Evolutionary conservation across 2,329 filamentous ascomycete species (phyloP).

Genomic region (Fusarium chaquense): DNA sequence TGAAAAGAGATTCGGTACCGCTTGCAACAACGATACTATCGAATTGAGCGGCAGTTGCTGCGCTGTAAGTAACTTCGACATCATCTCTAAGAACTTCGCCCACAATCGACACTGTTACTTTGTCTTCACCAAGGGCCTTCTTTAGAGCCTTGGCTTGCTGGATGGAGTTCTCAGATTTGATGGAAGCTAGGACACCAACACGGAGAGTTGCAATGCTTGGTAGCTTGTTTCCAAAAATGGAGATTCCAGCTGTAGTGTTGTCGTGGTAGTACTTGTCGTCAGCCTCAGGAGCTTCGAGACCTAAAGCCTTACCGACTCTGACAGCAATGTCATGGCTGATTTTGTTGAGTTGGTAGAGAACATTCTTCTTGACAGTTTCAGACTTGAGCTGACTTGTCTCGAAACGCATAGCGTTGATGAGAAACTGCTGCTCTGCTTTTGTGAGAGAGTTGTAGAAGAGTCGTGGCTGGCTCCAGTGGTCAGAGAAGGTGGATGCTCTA

Average conservation of each 20-base stretch:
- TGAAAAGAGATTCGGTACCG: constrained; percentile 67
- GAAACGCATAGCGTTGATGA: constrained; percentile 80
- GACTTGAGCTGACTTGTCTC: constrained; percentile 73
- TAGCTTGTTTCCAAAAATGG: constrained; percentile 69
- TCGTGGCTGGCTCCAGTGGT: constrained; percentile 78
- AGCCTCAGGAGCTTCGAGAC: constrained; percentile 66
- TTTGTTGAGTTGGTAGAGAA: constrained; percentile 75
- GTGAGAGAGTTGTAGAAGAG: constrained; percentile 80
- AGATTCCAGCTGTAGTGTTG: constrained; percentile 72
- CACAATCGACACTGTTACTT: constrained; percentile 70
- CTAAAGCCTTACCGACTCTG: constrained; percentile 73
- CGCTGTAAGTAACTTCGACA: constrained; percentile 73
- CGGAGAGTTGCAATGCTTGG: constrained; percentile 71
- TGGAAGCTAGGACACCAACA: constrained; percentile 71
- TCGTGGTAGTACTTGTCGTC: constrained; percentile 76
- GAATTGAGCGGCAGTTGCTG: constrained; percentile 71
- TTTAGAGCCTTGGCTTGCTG: constrained; percentile 64
- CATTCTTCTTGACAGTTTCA: constrained; percentile 69
- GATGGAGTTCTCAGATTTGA: constrained; percentile 57
- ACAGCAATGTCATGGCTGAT: constrained; percentile 74
- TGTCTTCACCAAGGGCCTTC: constrained; percentile 59
- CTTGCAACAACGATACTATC: constrained; percentile 72
- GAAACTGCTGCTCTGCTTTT: constrained; percentile 74
- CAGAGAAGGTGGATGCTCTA: constrained; percentile 73
- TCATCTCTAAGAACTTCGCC: constrained; percentile 67